phyloP scores from a whole-genome alignment of 768 basidiomycete genomes.

The Pulveroboletus sp. region DNA sequence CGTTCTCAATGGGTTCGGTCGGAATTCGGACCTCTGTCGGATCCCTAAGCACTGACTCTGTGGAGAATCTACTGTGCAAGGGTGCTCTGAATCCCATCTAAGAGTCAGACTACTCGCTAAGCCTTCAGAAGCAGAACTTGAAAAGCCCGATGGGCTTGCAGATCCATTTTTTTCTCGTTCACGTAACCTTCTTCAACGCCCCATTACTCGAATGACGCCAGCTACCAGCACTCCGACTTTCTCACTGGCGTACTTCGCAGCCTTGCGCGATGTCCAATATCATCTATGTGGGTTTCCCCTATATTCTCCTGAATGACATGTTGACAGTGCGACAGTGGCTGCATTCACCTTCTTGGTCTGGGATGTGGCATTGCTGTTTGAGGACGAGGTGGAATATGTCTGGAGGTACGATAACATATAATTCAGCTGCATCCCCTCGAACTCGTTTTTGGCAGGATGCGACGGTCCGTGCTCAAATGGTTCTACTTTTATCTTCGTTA shows the following conservation, averaged over 20 bases:
- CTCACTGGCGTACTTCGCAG: constrained; percentile 2
- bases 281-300: constrained; percentile 5
- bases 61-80: too few species aligned
- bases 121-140: too few species aligned
- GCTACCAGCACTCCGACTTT: not conserved
- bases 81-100: too few species aligned
- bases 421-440: too few species aligned
- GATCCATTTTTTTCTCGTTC: too few species aligned
- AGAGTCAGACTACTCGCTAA: too few species aligned
- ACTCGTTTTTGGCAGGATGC: constrained; percentile 10
- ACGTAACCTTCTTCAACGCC: too few species aligned
- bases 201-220: constrained; percentile 11
- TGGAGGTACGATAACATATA: constrained; percentile 25
- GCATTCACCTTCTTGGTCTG: constrained; percentile 25
- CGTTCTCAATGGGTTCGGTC: too few species aligned
- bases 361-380: constrained; percentile 25
- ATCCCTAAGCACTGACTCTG: too few species aligned
- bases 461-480: constrained; percentile 7
- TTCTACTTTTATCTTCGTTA: constrained; percentile 21
- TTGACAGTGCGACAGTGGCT: constrained; percentile 19
- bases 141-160: too few species aligned
- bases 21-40: too few species aligned
- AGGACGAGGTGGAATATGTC: constrained; percentile 25
- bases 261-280: constrained; percentile 7
- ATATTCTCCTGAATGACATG: not conserved